phyloP scores from a whole-genome alignment of 108 stramenopile genomes.

The Cyclotella cryptica region DNA sequence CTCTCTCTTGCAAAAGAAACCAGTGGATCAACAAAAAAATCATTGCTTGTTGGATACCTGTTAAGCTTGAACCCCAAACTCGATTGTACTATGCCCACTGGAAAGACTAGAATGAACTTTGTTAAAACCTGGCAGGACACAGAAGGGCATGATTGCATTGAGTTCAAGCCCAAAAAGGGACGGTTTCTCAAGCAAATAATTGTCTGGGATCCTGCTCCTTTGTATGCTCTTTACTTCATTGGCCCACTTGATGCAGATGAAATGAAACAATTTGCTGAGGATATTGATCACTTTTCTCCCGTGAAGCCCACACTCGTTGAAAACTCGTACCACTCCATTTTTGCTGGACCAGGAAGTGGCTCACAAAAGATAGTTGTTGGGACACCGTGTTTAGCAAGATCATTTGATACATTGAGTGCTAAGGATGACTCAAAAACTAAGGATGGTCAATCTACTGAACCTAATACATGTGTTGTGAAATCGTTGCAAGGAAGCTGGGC shows the following conservation, averaged over 20 bases:
- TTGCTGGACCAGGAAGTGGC: not conserved
- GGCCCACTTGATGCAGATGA: conserved; percentile 34
- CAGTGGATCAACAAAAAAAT: conserved; percentile 17
- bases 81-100: conserved; percentile 13
- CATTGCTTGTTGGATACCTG: conserved; percentile 22
- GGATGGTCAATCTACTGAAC: not conserved
- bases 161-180: conserved; percentile 25
- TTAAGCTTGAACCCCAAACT: conserved; percentile 10
- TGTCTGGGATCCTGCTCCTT: conserved; percentile 25
- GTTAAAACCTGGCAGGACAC: conserved; percentile 18
- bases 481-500: conserved; percentile 27
- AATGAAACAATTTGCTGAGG: conserved; percentile 20
- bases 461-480: not conserved
- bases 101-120: conserved; percentile 16
- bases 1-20: conserved; percentile 24
- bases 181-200: conserved; percentile 11
- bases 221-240: conserved; percentile 6
- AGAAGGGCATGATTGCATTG: conserved; percentile 29
- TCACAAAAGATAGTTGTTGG: conserved; percentile 11
- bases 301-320: not conserved
- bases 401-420: not conserved
- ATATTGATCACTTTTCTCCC: conserved; percentile 5
- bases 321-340: not conserved
- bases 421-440: not conserved
- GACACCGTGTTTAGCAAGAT: not conserved